phyloP scores from a whole-genome alignment of 257 asterid genomes.

The Nicotiana undulata region DNA sequence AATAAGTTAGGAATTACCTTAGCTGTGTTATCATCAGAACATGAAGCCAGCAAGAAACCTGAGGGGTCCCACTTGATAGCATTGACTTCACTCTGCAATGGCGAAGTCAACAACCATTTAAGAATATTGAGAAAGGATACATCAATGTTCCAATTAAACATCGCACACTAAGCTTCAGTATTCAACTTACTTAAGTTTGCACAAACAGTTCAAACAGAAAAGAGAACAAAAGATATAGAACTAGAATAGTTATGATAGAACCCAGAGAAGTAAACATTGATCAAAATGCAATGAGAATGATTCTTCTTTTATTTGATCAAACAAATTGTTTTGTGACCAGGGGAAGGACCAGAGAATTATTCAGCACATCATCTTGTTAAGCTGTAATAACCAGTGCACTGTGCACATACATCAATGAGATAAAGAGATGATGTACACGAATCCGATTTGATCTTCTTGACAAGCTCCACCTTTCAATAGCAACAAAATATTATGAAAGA shows the following conservation, averaged over 20 bases:
- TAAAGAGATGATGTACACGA: background rate
- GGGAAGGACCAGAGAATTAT: background rate
- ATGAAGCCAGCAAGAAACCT: constrained; percentile 82
- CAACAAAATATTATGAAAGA: background rate
- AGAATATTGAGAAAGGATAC: background rate
- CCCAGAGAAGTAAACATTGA: background rate
- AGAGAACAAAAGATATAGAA: background rate
- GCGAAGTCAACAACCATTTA: background rate
- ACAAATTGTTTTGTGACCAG: background rate
- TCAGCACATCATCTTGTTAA: background rate
- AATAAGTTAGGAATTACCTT: constrained; percentile 39
- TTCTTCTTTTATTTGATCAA: background rate
- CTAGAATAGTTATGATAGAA: background rate
- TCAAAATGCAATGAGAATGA: background rate
- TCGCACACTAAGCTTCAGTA: background rate
- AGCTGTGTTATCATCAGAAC: constrained; percentile 92
- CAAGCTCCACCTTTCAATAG: background rate
- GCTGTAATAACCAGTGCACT: background rate
- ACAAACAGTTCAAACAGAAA: background rate
- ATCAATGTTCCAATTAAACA: background rate
- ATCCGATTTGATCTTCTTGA: background rate
- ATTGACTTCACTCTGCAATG: constrained; percentile 68
- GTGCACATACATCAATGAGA: background rate
- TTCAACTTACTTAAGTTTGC: background rate
- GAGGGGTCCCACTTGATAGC: constrained; percentile 99